phyloP scores from a whole-genome alignment of 176 grass and related monocot genomes.

The Avena insularis region DNA sequence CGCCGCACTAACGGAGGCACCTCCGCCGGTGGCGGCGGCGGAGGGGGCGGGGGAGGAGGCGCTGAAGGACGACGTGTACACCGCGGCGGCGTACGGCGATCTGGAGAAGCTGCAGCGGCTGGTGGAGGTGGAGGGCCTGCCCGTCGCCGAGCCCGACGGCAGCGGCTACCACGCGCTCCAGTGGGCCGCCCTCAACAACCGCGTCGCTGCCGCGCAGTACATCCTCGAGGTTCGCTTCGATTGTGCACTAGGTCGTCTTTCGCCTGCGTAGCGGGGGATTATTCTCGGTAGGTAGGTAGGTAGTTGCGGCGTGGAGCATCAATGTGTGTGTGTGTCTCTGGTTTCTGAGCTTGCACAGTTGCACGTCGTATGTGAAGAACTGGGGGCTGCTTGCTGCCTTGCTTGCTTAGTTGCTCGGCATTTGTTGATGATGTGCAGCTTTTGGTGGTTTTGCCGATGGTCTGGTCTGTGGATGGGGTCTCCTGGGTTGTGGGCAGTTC shows the following conservation, averaged over 20 bases:
- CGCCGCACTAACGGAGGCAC: not conserved
- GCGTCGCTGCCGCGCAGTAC: constrained; percentile 88
- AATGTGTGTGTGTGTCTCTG: not conserved
- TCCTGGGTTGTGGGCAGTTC: too few relatives aligned
- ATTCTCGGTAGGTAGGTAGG: not conserved
- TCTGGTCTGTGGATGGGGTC: too few relatives aligned
- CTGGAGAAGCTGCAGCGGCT: constrained; percentile 98
- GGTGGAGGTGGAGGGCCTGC: constrained; percentile 76
- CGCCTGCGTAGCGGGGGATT: not conserved
- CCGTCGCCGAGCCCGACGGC: constrained; percentile 67
- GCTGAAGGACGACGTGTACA: constrained; percentile 97
- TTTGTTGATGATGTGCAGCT: not conserved
- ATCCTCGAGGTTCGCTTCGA: constrained; percentile 73
- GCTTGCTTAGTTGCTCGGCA: not conserved
- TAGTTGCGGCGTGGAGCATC: not conserved
- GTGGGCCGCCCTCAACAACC: constrained; percentile 98
- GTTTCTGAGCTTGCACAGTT: constrained; percentile 13
- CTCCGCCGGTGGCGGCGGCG: not conserved
- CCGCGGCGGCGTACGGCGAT: constrained; percentile 94
- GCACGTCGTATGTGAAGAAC: not conserved
- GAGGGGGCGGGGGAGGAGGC: constrained; percentile 49
- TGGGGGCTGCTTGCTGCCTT: not conserved
- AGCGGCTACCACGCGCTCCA: constrained; percentile 86
- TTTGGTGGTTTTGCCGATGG: not conserved
- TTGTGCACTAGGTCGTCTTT: not conserved